Evolutionary conservation across 1,139 yeast species (phyloP), one percentile per base, ranked within the genome.

Genomic region (Geotrichum aggregatum): DNA sequence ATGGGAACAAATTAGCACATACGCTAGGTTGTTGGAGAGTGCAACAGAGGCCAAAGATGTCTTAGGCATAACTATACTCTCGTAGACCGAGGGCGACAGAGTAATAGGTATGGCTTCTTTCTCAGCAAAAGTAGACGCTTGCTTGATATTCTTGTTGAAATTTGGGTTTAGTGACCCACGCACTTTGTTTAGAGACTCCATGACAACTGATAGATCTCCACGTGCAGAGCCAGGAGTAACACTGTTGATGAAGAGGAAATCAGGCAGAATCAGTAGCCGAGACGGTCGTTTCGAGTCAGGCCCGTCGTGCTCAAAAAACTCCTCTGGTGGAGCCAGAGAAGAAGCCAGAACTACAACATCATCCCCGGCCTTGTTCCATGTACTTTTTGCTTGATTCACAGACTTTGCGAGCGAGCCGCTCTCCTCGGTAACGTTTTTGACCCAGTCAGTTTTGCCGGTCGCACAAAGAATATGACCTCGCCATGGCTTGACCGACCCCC

Each of bases 371-470:
- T 18, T 7, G 3, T 26, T 36, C 52, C 52, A 33, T 28, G 10
- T 24, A 19, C 28, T 40, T 42, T 56, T 49, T 28, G 44, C 50
- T 3, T 50, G 49, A 18, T 47, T 66, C 10, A 85, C 73, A 6
- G 70, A 71, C 44, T 76, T 61, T 47, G 84, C 78, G 31, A 87
- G 74, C 0, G 83, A 73, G 1, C 77, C 75, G 22, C 68, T 55
- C 2, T 71, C 77, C 45, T 78, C 83, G 8, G 77, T 70, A 11
- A 95, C 88, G 63, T 85, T 85, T 57, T 81, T 94, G 6, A 70
- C 72, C 98, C 98, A 92, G 68, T 92, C 96, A 1, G 79, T 66
- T 60, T 83, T 82, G 13, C 94, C 95, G 0, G 97, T 88, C 1
- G 96, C 83, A 0, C 91, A 82, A 19, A 89, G 68, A 31, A 88